phyloP scores from a whole-genome alignment of 352 stramenopile genomes.

The Globisporangium polare region DNA sequence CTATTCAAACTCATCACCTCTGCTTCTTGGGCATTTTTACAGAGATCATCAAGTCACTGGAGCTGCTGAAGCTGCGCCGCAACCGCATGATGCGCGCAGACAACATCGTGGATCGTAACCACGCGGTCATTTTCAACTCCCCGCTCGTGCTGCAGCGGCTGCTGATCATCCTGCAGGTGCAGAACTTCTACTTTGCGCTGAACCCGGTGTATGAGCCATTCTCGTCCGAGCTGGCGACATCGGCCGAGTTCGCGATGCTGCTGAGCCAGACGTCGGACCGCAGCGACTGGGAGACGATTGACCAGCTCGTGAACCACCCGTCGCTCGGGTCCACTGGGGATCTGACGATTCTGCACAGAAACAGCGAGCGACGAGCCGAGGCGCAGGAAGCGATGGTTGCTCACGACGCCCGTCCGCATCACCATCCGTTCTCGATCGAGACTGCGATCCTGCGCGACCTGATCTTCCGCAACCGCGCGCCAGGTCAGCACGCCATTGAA shows the following conservation, averaged over 20 bases:
- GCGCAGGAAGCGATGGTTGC: neutral
- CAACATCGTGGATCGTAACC: conserved; percentile 92
- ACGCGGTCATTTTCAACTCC: conserved; percentile 89
- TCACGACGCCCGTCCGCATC: conserved; percentile 22
- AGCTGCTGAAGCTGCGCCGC: conserved; percentile 85
- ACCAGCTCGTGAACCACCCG: conserved; percentile 50
- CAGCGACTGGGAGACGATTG: conserved; percentile 73
- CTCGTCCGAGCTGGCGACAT: conserved; percentile 75
- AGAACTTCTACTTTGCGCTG: conserved; percentile 85
- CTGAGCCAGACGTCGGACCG: conserved; percentile 70
- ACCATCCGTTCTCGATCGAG: conserved; percentile 55
- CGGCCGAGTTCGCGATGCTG: conserved; percentile 76
- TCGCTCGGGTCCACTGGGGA: conserved; percentile 43
- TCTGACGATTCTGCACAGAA: conserved; percentile 45
- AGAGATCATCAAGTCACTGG: conserved; percentile 93
- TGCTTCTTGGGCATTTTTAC: neutral
- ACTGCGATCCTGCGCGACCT: conserved; percentile 66
- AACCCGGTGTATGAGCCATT: conserved; percentile 82
- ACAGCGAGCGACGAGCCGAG: conserved; percentile 15
- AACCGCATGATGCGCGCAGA: conserved; percentile 73
- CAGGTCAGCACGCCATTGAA: conserved; percentile 51
- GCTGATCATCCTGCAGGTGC: conserved; percentile 67
- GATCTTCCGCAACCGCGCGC: conserved; percentile 63
- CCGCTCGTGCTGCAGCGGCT: conserved; percentile 70
- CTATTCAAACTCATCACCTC: neutral